These are phyloP conservation scores for Metschnikowia shivogae DNA, from an alignment of 805 yeast genomes.

Conservation along the genomic window DNA sequence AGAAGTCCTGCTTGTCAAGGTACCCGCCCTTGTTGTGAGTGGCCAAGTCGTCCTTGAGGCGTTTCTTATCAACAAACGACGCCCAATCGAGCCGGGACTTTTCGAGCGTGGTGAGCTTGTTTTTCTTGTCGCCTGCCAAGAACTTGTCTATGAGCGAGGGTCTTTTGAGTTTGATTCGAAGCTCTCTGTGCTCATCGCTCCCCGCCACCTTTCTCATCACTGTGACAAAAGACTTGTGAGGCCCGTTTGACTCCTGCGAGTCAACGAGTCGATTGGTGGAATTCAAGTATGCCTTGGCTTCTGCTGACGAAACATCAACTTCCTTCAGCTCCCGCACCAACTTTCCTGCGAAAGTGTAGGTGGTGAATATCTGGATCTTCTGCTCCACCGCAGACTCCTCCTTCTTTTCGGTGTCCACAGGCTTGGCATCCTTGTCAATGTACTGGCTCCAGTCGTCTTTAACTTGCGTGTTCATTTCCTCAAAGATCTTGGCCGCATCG, in stretches of 20 bases:
- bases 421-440: conserved; percentile 10
- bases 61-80: conserved; percentile 81
- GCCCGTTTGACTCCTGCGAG: conserved; percentile 7
- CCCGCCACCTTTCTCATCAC: conserved; percentile 33
- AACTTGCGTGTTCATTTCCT: conserved; percentile 10
- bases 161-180: conserved; percentile 61
- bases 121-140: conserved; percentile 57
- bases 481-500: conserved; percentile 33
- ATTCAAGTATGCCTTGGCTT: conserved; percentile 75
- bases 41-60: conserved; percentile 76
- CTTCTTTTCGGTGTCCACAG: neutral
- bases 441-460: conserved; percentile 16
- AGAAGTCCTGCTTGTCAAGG: conserved; percentile 86
- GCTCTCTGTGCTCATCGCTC: conserved; percentile 25
- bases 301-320: conserved; percentile 77
- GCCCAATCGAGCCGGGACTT: conserved; percentile 96
- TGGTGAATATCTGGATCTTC: conserved; percentile 65
- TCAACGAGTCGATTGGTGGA: conserved; percentile 40
- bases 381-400: conserved; percentile 5
- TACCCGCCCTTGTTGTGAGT: conserved; percentile 86
- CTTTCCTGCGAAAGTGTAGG: conserved; percentile 88
- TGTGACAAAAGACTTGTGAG: conserved; percentile 28
- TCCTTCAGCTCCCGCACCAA: conserved; percentile 69
- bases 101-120: conserved; percentile 82
- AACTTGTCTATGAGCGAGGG: conserved; percentile 76